A percentile compares a stretch with the other conserved stretches of the same genome.
phyloP scores from a whole-genome alignment of 1,284 basidiomycete genomes.

The Heterobasidion occidentale region DNA sequence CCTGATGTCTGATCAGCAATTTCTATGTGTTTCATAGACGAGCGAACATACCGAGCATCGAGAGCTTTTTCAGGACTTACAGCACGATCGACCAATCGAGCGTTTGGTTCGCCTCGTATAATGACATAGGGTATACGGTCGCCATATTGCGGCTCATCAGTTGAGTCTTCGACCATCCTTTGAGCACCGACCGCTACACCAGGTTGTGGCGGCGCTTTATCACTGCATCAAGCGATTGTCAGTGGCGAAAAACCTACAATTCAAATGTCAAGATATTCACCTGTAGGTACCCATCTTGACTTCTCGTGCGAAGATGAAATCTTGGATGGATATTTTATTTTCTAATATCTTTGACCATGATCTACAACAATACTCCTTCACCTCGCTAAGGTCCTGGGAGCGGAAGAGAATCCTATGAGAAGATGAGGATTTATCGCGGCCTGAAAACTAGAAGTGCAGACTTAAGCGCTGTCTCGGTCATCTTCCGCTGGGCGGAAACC shows the following conservation, averaged over 20 bases:
- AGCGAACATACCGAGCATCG: slow-evolving; percentile 48
- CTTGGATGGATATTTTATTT: slow-evolving; percentile 75
- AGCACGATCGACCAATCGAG: slow-evolving; percentile 77
- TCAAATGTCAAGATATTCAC: slow-evolving; percentile 27
- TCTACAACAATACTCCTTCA: slow-evolving; percentile 83
- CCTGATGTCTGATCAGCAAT: slow-evolving; percentile 33
- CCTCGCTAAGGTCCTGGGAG: slow-evolving; percentile 78
- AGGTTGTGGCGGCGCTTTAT: slow-evolving; percentile 81
- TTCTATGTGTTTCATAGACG: background rate
- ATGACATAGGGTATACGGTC: slow-evolving; percentile 94
- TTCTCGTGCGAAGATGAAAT: slow-evolving; percentile 94
- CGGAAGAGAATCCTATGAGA: slow-evolving; percentile 74
- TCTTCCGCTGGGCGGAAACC: slow-evolving; percentile 81
- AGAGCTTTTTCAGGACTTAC: slow-evolving; percentile 76
- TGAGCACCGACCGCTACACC: slow-evolving; percentile 84
- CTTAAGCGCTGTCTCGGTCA: slow-evolving; percentile 85
- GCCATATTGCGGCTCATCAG: slow-evolving; percentile 84
- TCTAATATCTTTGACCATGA: slow-evolving; percentile 86
- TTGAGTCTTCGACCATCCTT: slow-evolving; percentile 67
- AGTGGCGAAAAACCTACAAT: background rate
- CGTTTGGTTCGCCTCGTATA: slow-evolving; percentile 53
- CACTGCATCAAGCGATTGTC: slow-evolving; percentile 32
- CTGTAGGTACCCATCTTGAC: slow-evolving; percentile 90
- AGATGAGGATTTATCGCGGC: background rate
- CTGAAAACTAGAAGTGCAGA: slow-evolving; percentile 25